Evolutionary conservation across 2,329 filamentous ascomycete genomes (phyloP), one percentile per base, ranked within the genome.

Genomic region (Thermothelomyces thermophilus): DNA sequence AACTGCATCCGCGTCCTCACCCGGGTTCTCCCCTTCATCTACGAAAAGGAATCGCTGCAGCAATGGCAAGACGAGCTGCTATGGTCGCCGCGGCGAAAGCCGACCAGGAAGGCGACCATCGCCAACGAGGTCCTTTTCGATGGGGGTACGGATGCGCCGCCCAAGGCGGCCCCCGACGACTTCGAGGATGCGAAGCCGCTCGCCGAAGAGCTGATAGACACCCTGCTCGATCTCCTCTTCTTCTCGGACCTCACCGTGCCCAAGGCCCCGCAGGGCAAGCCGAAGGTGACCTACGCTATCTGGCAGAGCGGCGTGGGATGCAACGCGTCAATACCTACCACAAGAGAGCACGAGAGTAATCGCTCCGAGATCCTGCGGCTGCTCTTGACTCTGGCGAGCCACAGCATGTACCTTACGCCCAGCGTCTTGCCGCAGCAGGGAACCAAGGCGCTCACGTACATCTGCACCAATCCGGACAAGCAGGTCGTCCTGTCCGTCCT

Each of bases 271-370:
- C 76, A 82, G 50, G 80, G 81, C 47, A 89, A 86, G 63, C 78
- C 79, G 55, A 94, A 93, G 66, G 86, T 96, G 49, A 86, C 85
- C 7, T 95, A 93, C 68, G 86, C 89, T 47, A 97, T 98, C 64
- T 98, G 93, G 93, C 90, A 96, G 70, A 97, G 88, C 63, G 93
- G 93, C 41, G 91, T 98, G 26, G 93, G 93, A 13, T 97, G 91
- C 73, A 95, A 95, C 66, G 87, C 86, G 14, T 82, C 90, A 5
- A 83, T 94, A 59, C 84, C 84, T 9, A 91, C 90, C 3, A 96
- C 84, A 46, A 95, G 89, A 66, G 90, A 97, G 61, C 85, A 88
- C 51, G 93, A 98, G 70, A 94, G 79, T 70, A 96, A 96, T 67
- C 82, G 93, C 52, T 90, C 86, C 57, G 93, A 98, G 69, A 85